phyloP scores from a whole-genome alignment of 2,329 filamentous ascomycete species.

The Neonectria hederae region DNA sequence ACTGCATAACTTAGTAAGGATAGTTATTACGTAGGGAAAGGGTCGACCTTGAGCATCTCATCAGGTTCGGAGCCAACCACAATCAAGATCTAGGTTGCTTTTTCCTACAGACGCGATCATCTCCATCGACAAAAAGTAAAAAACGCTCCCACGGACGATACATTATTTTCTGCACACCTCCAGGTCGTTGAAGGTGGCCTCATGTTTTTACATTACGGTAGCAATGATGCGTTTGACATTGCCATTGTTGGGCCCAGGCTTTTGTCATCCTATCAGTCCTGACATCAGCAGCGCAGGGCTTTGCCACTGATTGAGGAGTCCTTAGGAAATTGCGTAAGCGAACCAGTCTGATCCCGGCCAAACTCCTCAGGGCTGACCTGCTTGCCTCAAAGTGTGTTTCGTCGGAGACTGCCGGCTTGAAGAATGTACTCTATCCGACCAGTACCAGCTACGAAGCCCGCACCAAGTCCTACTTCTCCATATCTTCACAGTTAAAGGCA shows the following conservation, averaged over 20 bases:
- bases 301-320: background rate
- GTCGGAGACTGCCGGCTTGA: constrained; percentile 23
- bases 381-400: constrained; percentile 17
- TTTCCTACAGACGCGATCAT: background rate
- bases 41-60: no score
- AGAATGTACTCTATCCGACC: constrained; percentile 24
- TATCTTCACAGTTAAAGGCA: constrained; percentile 31
- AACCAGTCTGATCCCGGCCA: background rate
- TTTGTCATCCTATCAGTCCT: background rate
- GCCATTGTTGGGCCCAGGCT: background rate
- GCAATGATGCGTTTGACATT: background rate
- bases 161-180: background rate
- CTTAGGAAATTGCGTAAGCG: constrained; percentile 6
- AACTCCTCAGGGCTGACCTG: background rate
- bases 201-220: background rate
- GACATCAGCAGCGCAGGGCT: background rate
- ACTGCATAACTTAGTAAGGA: no score
- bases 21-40: no score
- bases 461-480: constrained; percentile 38
- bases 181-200: background rate
- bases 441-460: constrained; percentile 27
- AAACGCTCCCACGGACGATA: background rate
- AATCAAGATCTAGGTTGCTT: background rate
- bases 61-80: background rate
- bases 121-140: constrained; percentile 11